These are phyloP conservation scores for Rusavskia elegans DNA, from an alignment of 495 filamentous ascomycete genomes.

Conservation along the genomic window DNA sequence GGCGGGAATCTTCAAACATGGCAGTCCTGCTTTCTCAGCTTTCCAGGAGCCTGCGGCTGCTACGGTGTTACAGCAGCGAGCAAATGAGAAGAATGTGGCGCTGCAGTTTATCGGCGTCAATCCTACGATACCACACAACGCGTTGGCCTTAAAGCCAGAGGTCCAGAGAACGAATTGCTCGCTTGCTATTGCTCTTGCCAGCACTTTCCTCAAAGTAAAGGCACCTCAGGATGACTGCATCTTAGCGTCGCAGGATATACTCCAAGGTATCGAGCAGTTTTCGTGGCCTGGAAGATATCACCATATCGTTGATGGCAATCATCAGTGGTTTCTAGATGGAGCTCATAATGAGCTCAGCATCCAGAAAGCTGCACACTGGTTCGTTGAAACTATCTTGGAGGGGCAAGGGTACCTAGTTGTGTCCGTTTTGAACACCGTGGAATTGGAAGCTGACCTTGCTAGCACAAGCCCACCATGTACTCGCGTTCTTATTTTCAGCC, in stretches of 20 bases:
- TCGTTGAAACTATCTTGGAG: background rate
- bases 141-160: background rate
- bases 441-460: too few species aligned
- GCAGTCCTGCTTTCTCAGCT: constrained; percentile 41
- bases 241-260: background rate
- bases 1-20: constrained; percentile 53
- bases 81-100: constrained; percentile 17
- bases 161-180: too few species aligned
- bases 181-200: background rate
- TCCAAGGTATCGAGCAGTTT: background rate
- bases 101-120: background rate
- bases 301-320: background rate
- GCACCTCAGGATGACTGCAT: background rate
- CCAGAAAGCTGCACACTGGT: background rate
- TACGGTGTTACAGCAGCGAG: constrained; percentile 35
- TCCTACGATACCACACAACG: background rate
- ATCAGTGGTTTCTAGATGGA: background rate
- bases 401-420: background rate
- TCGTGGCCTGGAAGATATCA: background rate
- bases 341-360: background rate
- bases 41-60: constrained; percentile 38
- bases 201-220: background rate
- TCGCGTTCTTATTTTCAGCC: background rate
- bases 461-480: background rate
- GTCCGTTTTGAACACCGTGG: too few species aligned